Evolutionary conservation across 345 rosid genomes (phyloP), one percentile per base, ranked within the genome.

Genomic region (Euphorbia lathyris): DNA sequence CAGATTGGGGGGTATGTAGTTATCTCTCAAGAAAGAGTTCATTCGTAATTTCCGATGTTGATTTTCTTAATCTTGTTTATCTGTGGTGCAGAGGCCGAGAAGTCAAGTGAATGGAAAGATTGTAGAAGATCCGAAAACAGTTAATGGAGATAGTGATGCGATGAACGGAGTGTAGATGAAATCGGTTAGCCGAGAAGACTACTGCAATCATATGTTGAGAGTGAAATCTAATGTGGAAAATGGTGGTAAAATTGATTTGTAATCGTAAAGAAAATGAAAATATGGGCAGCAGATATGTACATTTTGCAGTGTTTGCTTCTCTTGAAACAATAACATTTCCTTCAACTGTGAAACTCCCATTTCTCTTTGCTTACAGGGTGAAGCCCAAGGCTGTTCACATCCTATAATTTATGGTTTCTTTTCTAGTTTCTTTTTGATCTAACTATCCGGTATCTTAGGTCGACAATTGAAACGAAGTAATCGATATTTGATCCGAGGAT

Each of bases 1-100:
- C 96, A 55, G 99, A 95, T 71, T 82, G 97, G 97, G 99, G 97
- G 97, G 99, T 95, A 87, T 2, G 2, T 43, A 3, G 60, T 4
- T 70, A 71, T 63, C 42, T 34, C 26, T 30, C 20, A 3, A 58
- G 17, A 12, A 70, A 65, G 32, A 30, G 26, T 27, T 61, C 8
- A 9, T 19, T 48, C 19, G 9, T 13, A 61, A 50, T 30, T 30
- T 63, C 11, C 55, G 64, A 40, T 45, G 43, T 26, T 32, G 22
- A 20, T 60, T 58, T 63, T 10, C 51, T 12, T 43, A 43, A 13
- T 27, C 70, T 52, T 3, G 40, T 8, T 58, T 23, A 30, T 29
- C 12, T 7, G 55, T 32, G 77, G 55, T 79, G 19, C 80, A 94
- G 98, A 81, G 97, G 74, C 89, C 58, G 19, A 86, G 99, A 80